These are phyloP conservation scores for Stemphylium lycopersici DNA, from an alignment of 2,329 filamentous ascomycete species.

Conservation along the genomic window DNA sequence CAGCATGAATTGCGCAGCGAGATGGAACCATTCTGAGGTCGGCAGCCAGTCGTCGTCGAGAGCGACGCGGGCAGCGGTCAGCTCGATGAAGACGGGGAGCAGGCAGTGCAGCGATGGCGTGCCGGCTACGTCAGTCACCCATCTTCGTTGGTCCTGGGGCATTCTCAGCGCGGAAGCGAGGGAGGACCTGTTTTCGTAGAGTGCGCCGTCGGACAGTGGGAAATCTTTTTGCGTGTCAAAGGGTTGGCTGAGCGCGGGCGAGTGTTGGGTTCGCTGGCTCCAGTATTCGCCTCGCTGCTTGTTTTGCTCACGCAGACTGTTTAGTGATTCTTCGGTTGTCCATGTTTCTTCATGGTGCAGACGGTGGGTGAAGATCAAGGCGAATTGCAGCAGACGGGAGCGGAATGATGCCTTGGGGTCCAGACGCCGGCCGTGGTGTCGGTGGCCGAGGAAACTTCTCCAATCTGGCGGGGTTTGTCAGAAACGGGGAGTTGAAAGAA, in stretches of 20 bases:
- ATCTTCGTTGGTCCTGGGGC: constrained; percentile 29
- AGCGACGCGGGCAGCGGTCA: constrained; percentile 54
- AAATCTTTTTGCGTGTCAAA: constrained; percentile 39
- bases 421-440: constrained; percentile 45
- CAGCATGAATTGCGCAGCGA: constrained; percentile 57
- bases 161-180: constrained; percentile 36
- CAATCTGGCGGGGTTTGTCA: constrained; percentile 45
- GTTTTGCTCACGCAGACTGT: constrained; percentile 47
- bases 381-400: constrained; percentile 56
- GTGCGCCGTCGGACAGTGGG: constrained; percentile 33
- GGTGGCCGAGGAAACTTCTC: constrained; percentile 51
- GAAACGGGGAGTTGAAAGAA: background rate
- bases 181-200: constrained; percentile 35
- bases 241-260: constrained; percentile 26
- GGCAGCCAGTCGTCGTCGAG: constrained; percentile 43
- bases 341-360: constrained; percentile 48
- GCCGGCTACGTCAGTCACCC: constrained; percentile 46
- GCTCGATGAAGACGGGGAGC: constrained; percentile 56
- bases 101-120: constrained; percentile 50
- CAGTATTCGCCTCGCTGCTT: constrained; percentile 38
- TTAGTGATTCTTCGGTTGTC: constrained; percentile 45
- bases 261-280: constrained; percentile 27
- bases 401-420: constrained; percentile 55
- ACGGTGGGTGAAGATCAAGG: constrained; percentile 53
- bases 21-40: constrained; percentile 52